Percentiles rank a stretch among this genome's conserved stretches.
phyloP scores from a whole-genome alignment of 768 basidiomycete species.

The Phylloporus rhodoxanthus region DNA sequence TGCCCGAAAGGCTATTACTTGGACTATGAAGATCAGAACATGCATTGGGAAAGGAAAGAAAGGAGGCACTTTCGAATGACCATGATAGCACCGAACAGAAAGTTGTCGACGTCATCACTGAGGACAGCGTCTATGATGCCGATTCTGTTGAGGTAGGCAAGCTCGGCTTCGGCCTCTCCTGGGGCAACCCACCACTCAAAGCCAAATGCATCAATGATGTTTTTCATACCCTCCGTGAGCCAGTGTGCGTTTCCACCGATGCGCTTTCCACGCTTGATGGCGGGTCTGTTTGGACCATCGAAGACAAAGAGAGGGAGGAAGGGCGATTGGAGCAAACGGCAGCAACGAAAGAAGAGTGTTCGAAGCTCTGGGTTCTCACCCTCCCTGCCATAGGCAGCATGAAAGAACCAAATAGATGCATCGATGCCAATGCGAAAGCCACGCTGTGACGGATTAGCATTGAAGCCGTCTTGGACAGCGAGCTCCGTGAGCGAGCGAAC shows the following conservation, averaged over 20 bases:
- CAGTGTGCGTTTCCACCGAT: conserved; percentile 58
- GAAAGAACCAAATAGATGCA: conserved; percentile 78
- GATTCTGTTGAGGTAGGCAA: conserved; percentile 77
- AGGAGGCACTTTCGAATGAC: conserved; percentile 74
- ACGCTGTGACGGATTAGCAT: conserved; percentile 56
- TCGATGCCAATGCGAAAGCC: conserved; percentile 85
- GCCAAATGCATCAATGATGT: conserved; percentile 72
- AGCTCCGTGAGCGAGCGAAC: conserved; percentile 73
- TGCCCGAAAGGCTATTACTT: conserved; percentile 68
- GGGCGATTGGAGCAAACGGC: conserved; percentile 67
- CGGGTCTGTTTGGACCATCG: conserved; percentile 81
- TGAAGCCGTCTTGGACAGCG: conserved; percentile 69
- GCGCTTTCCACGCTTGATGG: conserved; percentile 71
- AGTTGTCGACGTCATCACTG: conserved; percentile 91
- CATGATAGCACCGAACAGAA: conserved; percentile 79
- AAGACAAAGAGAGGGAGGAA: conserved; percentile 89
- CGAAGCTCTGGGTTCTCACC: conserved; percentile 86
- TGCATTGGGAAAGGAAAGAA: neutral
- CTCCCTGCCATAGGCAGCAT: conserved; percentile 60
- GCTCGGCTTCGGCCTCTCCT: conserved; percentile 91
- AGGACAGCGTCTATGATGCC: conserved; percentile 84
- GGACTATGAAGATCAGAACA: conserved; percentile 38
- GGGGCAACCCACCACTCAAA: conserved; percentile 81
- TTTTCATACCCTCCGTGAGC: conserved; percentile 71
- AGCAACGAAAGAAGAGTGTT: conserved; percentile 81